Evolutionary conservation across 441 rosid species (phyloP).

Genomic region (Gossypium trilobum): DNA sequence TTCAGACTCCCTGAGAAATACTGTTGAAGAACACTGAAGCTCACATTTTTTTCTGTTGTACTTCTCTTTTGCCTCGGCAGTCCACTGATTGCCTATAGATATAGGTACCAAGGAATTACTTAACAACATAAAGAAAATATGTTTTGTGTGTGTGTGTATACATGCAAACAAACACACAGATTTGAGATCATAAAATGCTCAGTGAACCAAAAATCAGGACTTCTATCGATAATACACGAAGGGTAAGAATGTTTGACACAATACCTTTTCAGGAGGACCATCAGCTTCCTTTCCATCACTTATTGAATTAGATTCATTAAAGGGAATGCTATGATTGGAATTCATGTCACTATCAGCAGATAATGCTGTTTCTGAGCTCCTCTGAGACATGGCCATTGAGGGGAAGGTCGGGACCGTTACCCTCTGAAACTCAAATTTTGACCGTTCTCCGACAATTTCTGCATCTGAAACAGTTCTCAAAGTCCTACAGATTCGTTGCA

Average conservation of each 20-base stretch:
- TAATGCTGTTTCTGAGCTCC: conserved; percentile 30
- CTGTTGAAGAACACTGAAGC: conserved; percentile 1
- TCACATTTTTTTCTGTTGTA: conserved; percentile 1
- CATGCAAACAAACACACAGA: not conserved
- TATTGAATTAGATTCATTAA: conserved; percentile 25
- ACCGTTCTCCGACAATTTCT: conserved; percentile 30
- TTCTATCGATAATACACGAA: not conserved
- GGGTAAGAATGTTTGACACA: conserved; percentile 4
- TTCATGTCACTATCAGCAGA: conserved; percentile 27
- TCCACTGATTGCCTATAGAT: not conserved
- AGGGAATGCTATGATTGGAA: conserved; percentile 23
- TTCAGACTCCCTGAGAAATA: not conserved
- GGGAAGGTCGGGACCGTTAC: conserved; percentile 24
- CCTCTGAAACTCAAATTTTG: conserved; percentile 26
- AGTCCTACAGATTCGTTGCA: conserved; percentile 74
- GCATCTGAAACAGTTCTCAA: conserved; percentile 65
- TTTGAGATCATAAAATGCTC: not conserved
- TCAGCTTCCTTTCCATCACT: conserved; percentile 30
- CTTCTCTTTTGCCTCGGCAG: not conserved
- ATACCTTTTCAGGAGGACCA: conserved; percentile 43
- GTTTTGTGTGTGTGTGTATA: not conserved
- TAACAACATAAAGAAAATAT: not conserved
- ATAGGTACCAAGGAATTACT: not conserved
- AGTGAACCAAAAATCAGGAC: not conserved
- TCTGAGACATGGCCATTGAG: conserved; percentile 21